Evolutionary conservation across 2,329 filamentous ascomycete genomes (phyloP), one percentile per base, ranked within the genome.

Genomic region (Exophiala alcalophila): DNA sequence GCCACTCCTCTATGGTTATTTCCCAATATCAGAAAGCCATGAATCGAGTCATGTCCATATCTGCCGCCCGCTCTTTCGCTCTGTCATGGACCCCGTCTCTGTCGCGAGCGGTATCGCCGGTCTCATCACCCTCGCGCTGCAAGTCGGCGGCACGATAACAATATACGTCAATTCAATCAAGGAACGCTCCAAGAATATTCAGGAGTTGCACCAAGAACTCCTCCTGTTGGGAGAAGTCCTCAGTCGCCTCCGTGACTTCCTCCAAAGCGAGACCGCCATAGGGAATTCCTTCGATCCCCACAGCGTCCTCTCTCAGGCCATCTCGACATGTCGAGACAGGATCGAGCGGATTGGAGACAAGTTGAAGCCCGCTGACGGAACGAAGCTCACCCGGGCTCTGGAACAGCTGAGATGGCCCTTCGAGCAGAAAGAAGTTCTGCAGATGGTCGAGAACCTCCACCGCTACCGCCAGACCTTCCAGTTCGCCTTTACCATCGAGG

Each of bases 371-470:
- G 27, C 41, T 9, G 40, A 49, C 19, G 40, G 45, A 18, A 40
- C 44, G 6, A 50, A 42, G 26, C 12, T 54, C 8, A 32, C 42
- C 14, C 40, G 52, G 10, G 43, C 48, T 5, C 29, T 54, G 15
- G 52, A 53, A 18, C 51, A 52, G 38, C 35, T 56, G 30, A 47
- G 20, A 43, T 56, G 54, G 54, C 54, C 52, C 12, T 55, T 56
- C 26, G 51, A 56, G 21, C 48, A 56, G 31, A 41, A 43, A 15
- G 54, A 56, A 18, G 47, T 56, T 21, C 41, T 40, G 26, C 30
- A 48, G 18, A 42, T 56, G 42, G 42, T 52, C 21, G 45, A 53
- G 6, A 51, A 44, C 19, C 39, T 56, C 8, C 44, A 46, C 25
- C 43, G 52, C 10, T 56, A 39, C 26, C 25, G 26, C 16, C 44